Percentiles rank a stretch among this genome's conserved stretches.
Evolutionary conservation across 2,329 filamentous ascomycete genomes (phyloP).

Genomic region (Colletotrichum gloeosporioides): DNA sequence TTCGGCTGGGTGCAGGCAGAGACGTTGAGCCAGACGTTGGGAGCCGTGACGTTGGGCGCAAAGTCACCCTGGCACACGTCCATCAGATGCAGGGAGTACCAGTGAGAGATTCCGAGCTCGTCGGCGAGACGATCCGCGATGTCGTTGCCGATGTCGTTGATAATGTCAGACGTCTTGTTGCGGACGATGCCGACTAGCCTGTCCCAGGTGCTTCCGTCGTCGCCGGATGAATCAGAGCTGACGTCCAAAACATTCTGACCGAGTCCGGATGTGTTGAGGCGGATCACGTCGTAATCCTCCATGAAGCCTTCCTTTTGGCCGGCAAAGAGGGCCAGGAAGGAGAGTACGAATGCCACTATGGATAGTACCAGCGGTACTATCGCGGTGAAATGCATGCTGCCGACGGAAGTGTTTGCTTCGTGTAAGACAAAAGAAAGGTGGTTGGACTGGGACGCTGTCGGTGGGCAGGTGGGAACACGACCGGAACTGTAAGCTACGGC

Average conservation of each 20-base stretch:
- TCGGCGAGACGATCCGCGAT: slow-evolving; percentile 44
- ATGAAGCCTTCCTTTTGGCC: slow-evolving; percentile 46
- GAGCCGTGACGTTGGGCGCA: slow-evolving; percentile 45
- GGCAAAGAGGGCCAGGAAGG: slow-evolving; percentile 44
- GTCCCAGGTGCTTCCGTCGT: slow-evolving; percentile 32
- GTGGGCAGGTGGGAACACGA: neutral
- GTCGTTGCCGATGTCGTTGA: slow-evolving; percentile 45
- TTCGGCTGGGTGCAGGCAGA: slow-evolving; percentile 49
- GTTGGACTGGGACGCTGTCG: neutral
- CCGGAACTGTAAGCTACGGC: neutral
- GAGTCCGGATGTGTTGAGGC: slow-evolving; percentile 44
- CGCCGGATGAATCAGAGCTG: slow-evolving; percentile 2
- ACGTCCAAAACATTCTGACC: slow-evolving; percentile 35
- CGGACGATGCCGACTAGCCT: slow-evolving; percentile 30
- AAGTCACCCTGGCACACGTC: slow-evolving; percentile 51
- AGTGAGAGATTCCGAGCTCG: slow-evolving; percentile 52
- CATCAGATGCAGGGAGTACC: slow-evolving; percentile 59
- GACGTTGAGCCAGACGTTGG: slow-evolving; percentile 42
- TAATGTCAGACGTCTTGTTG: slow-evolving; percentile 38
- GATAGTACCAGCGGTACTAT: slow-evolving; percentile 42
- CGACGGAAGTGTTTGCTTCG: neutral
- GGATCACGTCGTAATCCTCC: slow-evolving; percentile 46
- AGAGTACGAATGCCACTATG: slow-evolving; percentile 43
- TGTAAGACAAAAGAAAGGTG: neutral
- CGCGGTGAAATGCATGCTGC: slow-evolving; percentile 31